Evolutionary conservation across 2,329 filamentous ascomycete genomes (phyloP).

Genomic region (Alternaria sp.): DNA sequence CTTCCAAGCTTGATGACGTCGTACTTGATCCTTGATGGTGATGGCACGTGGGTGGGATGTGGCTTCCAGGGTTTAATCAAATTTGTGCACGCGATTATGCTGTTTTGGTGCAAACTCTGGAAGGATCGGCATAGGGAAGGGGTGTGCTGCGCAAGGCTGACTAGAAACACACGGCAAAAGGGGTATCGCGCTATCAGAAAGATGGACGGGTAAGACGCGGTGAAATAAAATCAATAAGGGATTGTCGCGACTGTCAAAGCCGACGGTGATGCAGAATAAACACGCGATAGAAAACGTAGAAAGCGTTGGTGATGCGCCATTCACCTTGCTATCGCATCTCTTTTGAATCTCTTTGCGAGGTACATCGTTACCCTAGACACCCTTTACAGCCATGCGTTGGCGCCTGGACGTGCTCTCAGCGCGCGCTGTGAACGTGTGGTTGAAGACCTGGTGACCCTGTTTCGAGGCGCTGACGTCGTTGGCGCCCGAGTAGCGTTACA

Average conservation of each 20-base stretch:
- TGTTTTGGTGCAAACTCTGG: constrained; percentile 5
- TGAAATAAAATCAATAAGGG: neutral
- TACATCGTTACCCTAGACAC: neutral
- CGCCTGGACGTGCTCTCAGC: constrained; percentile 9
- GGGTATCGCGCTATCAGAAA: constrained; percentile 1
- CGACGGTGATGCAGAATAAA: constrained; percentile 12
- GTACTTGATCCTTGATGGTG: neutral
- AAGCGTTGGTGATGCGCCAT: neutral
- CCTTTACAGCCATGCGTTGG: constrained; percentile 18
- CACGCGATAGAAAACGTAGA: neutral
- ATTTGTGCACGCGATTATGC: constrained; percentile 8
- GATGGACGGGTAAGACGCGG: neutral
- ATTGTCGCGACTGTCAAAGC: constrained; percentile 26
- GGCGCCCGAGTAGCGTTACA: constrained; percentile 25
- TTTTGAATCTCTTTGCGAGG: constrained; percentile 14
- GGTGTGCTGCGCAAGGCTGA: neutral
- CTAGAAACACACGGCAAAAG: neutral
- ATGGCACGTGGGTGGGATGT: neutral
- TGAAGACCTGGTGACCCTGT: constrained; percentile 29
- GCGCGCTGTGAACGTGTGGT: constrained; percentile 13
- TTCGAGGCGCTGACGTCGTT: constrained; percentile 39
- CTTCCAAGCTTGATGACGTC: constrained; percentile 11
- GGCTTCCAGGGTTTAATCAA: constrained; percentile 9
- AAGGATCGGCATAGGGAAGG: constrained; percentile 8
- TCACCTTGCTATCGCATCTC: neutral